Evolutionary conservation across 208 protist species (phyloP).

Genomic region (Lotmaria passim): DNA sequence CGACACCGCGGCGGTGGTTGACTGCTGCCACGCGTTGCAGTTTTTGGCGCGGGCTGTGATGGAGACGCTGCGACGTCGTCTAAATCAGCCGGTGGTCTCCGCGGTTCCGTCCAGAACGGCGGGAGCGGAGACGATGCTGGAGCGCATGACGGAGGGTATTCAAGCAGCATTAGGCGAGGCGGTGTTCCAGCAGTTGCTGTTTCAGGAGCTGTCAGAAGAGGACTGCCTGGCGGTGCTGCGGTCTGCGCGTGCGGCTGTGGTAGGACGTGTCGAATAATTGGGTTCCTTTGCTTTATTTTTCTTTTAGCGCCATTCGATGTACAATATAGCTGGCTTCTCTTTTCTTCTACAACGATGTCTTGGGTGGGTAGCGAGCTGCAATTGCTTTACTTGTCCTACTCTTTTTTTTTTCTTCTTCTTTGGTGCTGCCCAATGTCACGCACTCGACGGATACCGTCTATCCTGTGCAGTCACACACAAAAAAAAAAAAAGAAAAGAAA

Average conservation of each 20-base stretch:
- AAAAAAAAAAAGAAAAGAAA: too few species aligned
- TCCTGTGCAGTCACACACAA: too few species aligned
- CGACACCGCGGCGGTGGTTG: constrained; percentile 59
- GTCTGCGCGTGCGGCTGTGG: constrained; percentile 41
- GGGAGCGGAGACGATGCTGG: constrained; percentile 35
- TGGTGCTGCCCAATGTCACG: too few species aligned
- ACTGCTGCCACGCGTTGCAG: constrained; percentile 77
- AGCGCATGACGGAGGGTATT: constrained; percentile 62
- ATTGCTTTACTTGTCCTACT: too few species aligned
- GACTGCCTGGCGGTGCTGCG: constrained; percentile 65
- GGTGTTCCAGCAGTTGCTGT: constrained; percentile 66
- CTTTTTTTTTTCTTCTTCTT: too few species aligned
- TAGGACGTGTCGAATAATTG: constrained; percentile 3
- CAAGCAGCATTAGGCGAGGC: constrained; percentile 59
- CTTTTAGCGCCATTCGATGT: neutral
- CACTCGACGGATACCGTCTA: too few species aligned
- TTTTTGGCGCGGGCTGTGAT: constrained; percentile 58
- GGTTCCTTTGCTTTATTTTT: neutral
- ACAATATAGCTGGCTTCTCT: neutral
- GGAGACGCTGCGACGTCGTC: constrained; percentile 34
- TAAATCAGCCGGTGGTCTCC: constrained; percentile 2
- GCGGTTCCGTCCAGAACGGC: too few species aligned
- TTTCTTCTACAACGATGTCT: neutral
- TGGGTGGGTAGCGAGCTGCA: neutral
- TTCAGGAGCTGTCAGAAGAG: constrained; percentile 73